phyloP scores from a whole-genome alignment of 495 filamentous ascomycete genomes.

The Antarctomyces pellizariae region DNA sequence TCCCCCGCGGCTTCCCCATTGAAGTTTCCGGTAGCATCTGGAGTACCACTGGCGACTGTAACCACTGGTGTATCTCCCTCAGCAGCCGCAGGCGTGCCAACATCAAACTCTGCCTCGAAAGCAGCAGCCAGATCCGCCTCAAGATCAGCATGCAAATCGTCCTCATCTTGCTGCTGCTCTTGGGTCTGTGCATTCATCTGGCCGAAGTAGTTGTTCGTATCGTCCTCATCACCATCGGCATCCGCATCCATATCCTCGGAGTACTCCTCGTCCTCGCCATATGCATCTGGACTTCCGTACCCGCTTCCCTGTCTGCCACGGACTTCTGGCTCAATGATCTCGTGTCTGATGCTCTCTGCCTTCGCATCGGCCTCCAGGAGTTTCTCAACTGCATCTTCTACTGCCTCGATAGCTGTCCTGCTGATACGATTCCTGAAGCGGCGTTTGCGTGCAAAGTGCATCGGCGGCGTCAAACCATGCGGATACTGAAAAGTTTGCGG shows the following conservation, averaged over 20 bases:
- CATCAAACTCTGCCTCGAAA: slow-evolving; percentile 14
- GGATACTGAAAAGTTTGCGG: slow-evolving; percentile 51
- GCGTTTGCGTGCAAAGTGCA: slow-evolving; percentile 64
- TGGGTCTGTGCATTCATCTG: slow-evolving; percentile 4
- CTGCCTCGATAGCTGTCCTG: slow-evolving; percentile 68
- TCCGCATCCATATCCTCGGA: slow-evolving; percentile 27
- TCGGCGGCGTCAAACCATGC: slow-evolving; percentile 78
- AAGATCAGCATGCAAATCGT: slow-evolving; percentile 14
- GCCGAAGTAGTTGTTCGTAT: slow-evolving; percentile 11
- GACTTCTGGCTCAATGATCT: slow-evolving; percentile 37
- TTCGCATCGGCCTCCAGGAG: slow-evolving; percentile 47
- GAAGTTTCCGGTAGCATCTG: slow-evolving; percentile 8
- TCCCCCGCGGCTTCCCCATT: slow-evolving; percentile 9
- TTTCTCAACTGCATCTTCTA: slow-evolving; percentile 60
- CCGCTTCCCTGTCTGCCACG: slow-evolving; percentile 25
- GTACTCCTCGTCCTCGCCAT: slow-evolving; percentile 26
- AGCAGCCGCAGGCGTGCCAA: slow-evolving; percentile 16
- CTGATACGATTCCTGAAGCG: slow-evolving; percentile 68
- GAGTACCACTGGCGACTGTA: background rate
- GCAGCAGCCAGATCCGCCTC: slow-evolving; percentile 19
- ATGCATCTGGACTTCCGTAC: slow-evolving; percentile 21
- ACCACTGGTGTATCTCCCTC: slow-evolving; percentile 5
- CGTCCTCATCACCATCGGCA: slow-evolving; percentile 22
- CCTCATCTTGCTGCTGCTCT: slow-evolving; percentile 9
- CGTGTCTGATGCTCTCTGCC: slow-evolving; percentile 27